Base-by-base conservation (phyloP, 2,329 filamentous ascomycete genomes). In the Colletotrichum viniferum region DNA sequence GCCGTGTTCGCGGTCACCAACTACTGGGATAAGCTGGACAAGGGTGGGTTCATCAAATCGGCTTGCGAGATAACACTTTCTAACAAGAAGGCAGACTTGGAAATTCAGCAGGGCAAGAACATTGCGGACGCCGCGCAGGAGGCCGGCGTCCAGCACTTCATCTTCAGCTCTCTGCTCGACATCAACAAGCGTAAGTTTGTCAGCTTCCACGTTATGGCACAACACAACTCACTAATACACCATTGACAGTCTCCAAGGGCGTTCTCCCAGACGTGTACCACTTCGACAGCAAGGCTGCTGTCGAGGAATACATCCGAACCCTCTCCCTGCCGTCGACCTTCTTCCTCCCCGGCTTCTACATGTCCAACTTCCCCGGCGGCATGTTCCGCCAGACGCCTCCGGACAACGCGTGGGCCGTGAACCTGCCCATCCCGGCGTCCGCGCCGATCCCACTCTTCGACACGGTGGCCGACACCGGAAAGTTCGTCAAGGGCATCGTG, bases 211-310 rank as follows among this genome's bases (percentile, higher is more conserved):
- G 18, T 60, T 10, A 34, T 7, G 14, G 14, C 5, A 43, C 9
- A 63, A 58, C 24, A 10, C 18, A 34, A 36, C 61, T 24, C n/a
- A 63, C 62, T 80, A 61, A 69, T 61, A 28, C 7, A 56, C 9
- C 34, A 14, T 14, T 26, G 6, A 30, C 18, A 87, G 84, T 86
- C 24, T 82, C 83, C 61, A 83, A 85, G 9, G 86, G 86, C 69
- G 81, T 79, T 18, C 83, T 88, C 6, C 65, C 82, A 28, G 79
- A 85, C 58, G 86, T 89, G 34, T 82, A 85, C 76, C 88, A 90
- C 77, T 92, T 92, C 75, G 91, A 92, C 81, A 84, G 81, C 80
- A 92, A 92, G 80, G 90, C 90, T 24, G 82, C 87, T 14, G 86
- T 90, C 0, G 90, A 91, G 77, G 78, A 84, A n/a, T 90, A 92